Evolutionary conservation across 2,329 filamentous ascomycete genomes (phyloP).

Genomic region (Claviceps sp.): DNA sequence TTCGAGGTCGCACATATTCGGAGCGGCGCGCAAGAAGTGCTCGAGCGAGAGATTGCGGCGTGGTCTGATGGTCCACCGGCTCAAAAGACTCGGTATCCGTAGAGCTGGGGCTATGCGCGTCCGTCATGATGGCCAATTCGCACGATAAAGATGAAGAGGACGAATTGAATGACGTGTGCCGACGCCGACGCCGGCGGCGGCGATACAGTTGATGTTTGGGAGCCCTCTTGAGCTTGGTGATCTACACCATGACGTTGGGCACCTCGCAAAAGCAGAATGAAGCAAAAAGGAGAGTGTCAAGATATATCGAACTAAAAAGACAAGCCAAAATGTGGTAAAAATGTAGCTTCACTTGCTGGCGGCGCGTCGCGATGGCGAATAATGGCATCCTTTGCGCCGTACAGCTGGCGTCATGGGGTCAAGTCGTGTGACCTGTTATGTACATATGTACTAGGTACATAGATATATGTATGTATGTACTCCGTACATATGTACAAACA

Average conservation of each 20-base stretch:
- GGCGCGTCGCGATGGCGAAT: not conserved
- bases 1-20: constrained; percentile 66
- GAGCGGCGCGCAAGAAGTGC: constrained; percentile 58
- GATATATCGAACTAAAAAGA: not conserved
- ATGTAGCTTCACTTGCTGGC: not conserved
- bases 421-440: too few relatives aligned
- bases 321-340: not conserved
- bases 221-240: constrained; percentile 10
- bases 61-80: constrained; percentile 28
- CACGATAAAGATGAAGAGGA: constrained; percentile 4
- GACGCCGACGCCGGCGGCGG: constrained; percentile 9
- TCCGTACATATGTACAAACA: too few relatives aligned
- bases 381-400: not conserved
- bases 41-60: constrained; percentile 45
- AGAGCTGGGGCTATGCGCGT: constrained; percentile 17
- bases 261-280: not conserved
- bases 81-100: constrained; percentile 25
- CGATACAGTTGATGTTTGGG: constrained; percentile 11
- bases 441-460: too few relatives aligned
- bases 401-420: too few relatives aligned
- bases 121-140: constrained; percentile 12
- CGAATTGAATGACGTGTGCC: constrained; percentile 8
- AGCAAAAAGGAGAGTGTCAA: not conserved
- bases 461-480: too few relatives aligned
- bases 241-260: constrained; percentile 21